Evolutionary conservation across 768 basidiomycete species (phyloP), one percentile per base, ranked within the genome.

Genomic region (Boletus sp.): DNA sequence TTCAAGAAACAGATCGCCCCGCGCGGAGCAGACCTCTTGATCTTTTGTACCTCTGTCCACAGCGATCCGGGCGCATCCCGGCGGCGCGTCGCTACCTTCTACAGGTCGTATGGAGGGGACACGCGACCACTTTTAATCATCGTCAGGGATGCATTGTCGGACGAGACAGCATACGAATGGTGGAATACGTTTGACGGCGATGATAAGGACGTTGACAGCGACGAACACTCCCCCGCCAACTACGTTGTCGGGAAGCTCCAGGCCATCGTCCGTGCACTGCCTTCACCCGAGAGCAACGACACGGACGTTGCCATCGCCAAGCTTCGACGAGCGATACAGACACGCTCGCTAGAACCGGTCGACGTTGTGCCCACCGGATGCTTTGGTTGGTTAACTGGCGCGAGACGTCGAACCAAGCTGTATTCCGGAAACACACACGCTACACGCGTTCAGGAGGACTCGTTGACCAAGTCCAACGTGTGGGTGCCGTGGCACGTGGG

Each of bases 1-100:
- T 70, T 69, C 57, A 70, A 56, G 52, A 68, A 65, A n/a, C 63
- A 56, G 1, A 23, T 65, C 3, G 27, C 57, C 4, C 29, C 47
- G n/a, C 67, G 68, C 29, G 58, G 56, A 1, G 60, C 68, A 4
- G 67, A 68, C 45, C 65, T 68, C 19, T 45, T 68, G 50, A 56
- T 70, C 47, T 50, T 65, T 29, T 67, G 68, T 14, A 40, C 56
- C 2, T 65, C 63, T 9, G 9, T 55, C 17, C 48, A 49, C 19
- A 32, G 29, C 27, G 50, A 59, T 30, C 29, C 49, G 0, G 15
- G 23, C 9, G 52, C 23, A 5, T 45, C 50, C 14, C 68, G 63
- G 9, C 56, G 15, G 52, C 47, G 53, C 19, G 62, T 61, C 0
- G 53, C 49, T 2, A 38, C 53, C 15, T 68, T 68, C 29, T 63